Conservation (phyloP, 148 eudicot species). For the Agrostemma githago region DNA sequence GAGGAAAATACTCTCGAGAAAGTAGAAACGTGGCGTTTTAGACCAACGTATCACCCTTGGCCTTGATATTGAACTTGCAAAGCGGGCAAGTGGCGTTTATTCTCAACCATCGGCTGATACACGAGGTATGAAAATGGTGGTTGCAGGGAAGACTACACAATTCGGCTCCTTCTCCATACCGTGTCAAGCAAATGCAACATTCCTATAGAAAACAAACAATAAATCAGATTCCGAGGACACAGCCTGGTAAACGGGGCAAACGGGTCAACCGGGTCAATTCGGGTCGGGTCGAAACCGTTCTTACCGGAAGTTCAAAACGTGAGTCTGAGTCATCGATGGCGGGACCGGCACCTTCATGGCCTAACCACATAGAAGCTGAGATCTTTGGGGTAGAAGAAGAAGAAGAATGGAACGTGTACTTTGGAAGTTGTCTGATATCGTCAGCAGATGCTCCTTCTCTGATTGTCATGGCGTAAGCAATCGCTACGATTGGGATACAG, state of each 20-base stretch:
- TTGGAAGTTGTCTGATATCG: slow-evolving; percentile 62
- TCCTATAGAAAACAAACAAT: slow-evolving; percentile 35
- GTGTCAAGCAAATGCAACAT: slow-evolving; percentile 68
- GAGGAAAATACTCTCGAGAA: background rate
- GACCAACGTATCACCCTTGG: slow-evolving; percentile 45
- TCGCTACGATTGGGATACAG: slow-evolving; percentile 53
- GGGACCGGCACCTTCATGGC: slow-evolving; percentile 3
- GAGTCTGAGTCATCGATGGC: slow-evolving; percentile 27
- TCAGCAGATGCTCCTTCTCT: slow-evolving; percentile 73
- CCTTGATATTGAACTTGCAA: slow-evolving; percentile 61
- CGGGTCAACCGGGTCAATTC: too few relatives aligned
- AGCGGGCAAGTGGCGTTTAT: slow-evolving; percentile 76
- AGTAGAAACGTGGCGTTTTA: slow-evolving; percentile 17
- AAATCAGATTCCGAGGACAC: background rate
- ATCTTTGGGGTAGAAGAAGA: slow-evolving; percentile 20
- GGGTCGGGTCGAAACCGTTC: slow-evolving; percentile 10
- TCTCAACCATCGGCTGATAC: slow-evolving; percentile 67
- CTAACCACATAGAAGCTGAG: slow-evolving; percentile 18
- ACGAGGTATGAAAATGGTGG: slow-evolving; percentile 62
- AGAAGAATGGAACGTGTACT: slow-evolving; percentile 38
- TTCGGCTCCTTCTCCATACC: slow-evolving; percentile 57
- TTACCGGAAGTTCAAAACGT: slow-evolving; percentile 64
- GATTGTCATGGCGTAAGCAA: slow-evolving; percentile 58
- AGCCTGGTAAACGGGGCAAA: background rate
- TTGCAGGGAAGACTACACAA: slow-evolving; percentile 66